Evolutionary conservation across 768 basidiomycete genomes (phyloP), one percentile per base, ranked within the genome.

Genomic region (Serendipita sp.): DNA sequence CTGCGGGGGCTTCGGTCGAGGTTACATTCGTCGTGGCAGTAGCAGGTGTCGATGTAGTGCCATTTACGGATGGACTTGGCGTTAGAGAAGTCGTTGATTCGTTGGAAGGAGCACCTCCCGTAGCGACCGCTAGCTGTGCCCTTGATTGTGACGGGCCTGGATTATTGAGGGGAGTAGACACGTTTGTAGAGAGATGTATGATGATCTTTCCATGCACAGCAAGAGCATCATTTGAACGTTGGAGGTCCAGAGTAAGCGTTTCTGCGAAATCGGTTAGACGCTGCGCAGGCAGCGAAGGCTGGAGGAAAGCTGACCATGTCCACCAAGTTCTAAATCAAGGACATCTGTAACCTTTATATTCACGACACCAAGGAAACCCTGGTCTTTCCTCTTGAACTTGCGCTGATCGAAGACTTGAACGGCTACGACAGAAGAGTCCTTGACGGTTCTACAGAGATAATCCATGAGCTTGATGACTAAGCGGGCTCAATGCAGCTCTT

Each of bases 371-470:
- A 80, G 72, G 72, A 77, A 79, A 6, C 76, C 58, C 77, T 93
- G 91, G 72, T 93, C 91, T 69, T 85, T 82, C 73, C 84, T 84
- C 76, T 81, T 91, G 76, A 89, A 92, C 73, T 88, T 91, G 71
- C 83, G 81, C 74, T 91, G 85, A 78, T 95, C 92, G 71, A 93
- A 92, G 65, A 95, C 82, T 75, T 94, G 90, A 52, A 94, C 87
- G 29, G 81, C 79, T 70, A 94, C 80, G 68, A 82, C 78, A 40
- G 90, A 91, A 33, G 83, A 83, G 66, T 82, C 84, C 50, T 81
- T 85, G 67, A 92, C 82, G 66, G 78, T 79, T 67, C 89, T 89
- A 67, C 40, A 40, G 13, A 40, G 13, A 40, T 40, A 6, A 2
- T 50, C n/a, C n/a, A 18, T 50, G 48, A 50, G 48, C 48, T 50